Evolutionary conservation across 495 filamentous ascomycete species (phyloP), one percentile per base, ranked within the genome.

Genomic region (Penicillium turbatum): DNA sequence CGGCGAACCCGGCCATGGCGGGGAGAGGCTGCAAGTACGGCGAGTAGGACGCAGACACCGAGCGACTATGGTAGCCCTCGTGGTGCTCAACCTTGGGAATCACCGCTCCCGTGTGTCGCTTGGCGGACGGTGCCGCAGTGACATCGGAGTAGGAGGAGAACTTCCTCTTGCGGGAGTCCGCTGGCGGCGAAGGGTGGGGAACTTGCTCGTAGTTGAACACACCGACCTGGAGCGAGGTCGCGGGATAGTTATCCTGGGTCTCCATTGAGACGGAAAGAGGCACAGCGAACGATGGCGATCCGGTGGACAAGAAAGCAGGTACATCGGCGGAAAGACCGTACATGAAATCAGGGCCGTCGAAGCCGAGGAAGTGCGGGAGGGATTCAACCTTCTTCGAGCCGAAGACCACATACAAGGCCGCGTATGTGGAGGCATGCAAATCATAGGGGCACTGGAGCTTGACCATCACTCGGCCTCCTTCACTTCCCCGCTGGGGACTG

Each of bases 381-480:
- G 85, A 84, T 35, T 77, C 73, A 67, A 82, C 86, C 67, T 82
- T 79, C 59, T 84, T 80, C 6, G 81, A 77, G 8, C 89, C 92
- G 65, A 97, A 95, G 30, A 85, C 81, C 21, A 97, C 69, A 56
- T 75, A 83, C 55, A 88, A 80, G 35, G 72, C 75, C 1, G 80
- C 75, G 19, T 76, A 66, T 3, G 79, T 74, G 3, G 82, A 75
- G 16, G 79, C 76, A 59, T 86, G 75, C 16, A 85, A 69, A 56
- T 96, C 89, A 66, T 86, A 87, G 27, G 83, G 79, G 11, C 84
- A 86, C 55, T 82, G 81, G 40, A 96, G 81, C 64, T 87, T 83
- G 45, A 96, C 79, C 37, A 78, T 72, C 7, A 97, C 73, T 55
- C 81, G 79, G 12, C 85, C 86, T 45, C 88, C 88, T 63, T 80